Evolutionary conservation across 31 red algal species (phyloP).

Genomic region (Asparagopsis taxiformis): DNA sequence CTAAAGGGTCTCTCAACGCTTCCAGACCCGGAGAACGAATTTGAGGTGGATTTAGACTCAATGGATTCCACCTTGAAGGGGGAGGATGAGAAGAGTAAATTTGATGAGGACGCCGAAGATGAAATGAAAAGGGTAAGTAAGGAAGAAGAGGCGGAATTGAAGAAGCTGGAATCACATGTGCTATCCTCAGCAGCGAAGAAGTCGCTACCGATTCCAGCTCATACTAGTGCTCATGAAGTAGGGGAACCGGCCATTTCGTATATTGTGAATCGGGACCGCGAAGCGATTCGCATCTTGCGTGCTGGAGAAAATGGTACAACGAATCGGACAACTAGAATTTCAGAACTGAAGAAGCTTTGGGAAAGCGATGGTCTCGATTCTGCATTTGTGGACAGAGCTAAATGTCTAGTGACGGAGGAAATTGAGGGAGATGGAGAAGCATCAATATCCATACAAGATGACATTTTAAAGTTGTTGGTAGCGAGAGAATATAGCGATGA

Average conservation of each 20-base stretch:
- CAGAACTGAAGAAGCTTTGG: conserved; percentile 5
- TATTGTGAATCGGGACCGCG: conserved; percentile 14
- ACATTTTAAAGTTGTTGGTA: background rate
- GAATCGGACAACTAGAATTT: conserved; percentile 10
- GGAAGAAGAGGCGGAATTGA: conserved; percentile 11
- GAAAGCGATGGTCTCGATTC: background rate
- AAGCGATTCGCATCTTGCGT: background rate
- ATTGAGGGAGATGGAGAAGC: conserved; percentile 6
- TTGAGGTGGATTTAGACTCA: conserved; percentile 25
- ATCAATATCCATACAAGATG: conserved; percentile 4
- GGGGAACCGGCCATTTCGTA: background rate
- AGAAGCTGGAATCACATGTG: background rate
- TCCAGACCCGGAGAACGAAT: conserved; percentile 65
- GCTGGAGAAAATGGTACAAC: conserved; percentile 9
- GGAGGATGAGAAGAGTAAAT: background rate
- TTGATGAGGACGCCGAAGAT: conserved; percentile 12
- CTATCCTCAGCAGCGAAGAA: conserved; percentile 29
- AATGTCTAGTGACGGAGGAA: conserved; percentile 12
- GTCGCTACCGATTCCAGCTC: conserved; percentile 3
- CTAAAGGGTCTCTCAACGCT: conserved; percentile 21
- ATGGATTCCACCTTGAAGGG: background rate
- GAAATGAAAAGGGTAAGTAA: conserved; percentile 19
- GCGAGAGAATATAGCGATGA: no score
- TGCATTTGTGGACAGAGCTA: background rate
- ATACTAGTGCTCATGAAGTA: background rate